Conservation (phyloP, 1,284 basidiomycete species). For the Ganoderma boninense region DNA sequence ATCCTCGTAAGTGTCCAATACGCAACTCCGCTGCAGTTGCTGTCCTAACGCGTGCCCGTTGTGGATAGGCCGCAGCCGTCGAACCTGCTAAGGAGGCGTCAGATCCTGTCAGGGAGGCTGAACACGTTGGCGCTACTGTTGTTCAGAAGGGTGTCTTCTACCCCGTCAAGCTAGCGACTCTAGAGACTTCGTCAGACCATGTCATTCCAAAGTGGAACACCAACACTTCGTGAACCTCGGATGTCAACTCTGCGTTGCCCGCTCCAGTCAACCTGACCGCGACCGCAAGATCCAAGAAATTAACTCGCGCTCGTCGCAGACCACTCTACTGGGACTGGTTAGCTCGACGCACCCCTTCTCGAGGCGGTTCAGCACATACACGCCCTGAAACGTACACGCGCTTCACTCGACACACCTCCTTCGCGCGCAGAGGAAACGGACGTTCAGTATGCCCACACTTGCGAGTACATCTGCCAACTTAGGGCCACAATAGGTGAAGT, state of each 20-base stretch:
- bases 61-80: slow-evolving; percentile 67
- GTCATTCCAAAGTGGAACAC: slow-evolving; percentile 77
- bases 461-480: slow-evolving; percentile 71
- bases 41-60: slow-evolving; percentile 14
- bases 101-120: slow-evolving; percentile 82
- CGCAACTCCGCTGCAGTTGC: neutral
- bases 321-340: slow-evolving; percentile 79
- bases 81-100: slow-evolving; percentile 83
- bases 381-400: slow-evolving; percentile 86
- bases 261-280: slow-evolving; percentile 73
- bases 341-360: slow-evolving; percentile 75
- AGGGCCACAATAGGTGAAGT: slow-evolving; percentile 82
- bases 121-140: slow-evolving; percentile 81
- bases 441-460: slow-evolving; percentile 72
- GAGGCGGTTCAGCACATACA: slow-evolving; percentile 88
- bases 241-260: slow-evolving; percentile 72
- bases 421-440: slow-evolving; percentile 87
- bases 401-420: slow-evolving; percentile 80
- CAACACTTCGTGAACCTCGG: slow-evolving; percentile 88
- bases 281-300: slow-evolving; percentile 80
- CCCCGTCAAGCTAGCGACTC: slow-evolving; percentile 90
- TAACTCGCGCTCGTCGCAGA: slow-evolving; percentile 78
- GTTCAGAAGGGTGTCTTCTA: slow-evolving; percentile 97
- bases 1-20: slow-evolving; percentile 73
- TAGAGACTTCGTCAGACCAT: slow-evolving; percentile 77